Conservation (phyloP, 805 yeast genomes). For the Starmerella roubikii region DNA sequence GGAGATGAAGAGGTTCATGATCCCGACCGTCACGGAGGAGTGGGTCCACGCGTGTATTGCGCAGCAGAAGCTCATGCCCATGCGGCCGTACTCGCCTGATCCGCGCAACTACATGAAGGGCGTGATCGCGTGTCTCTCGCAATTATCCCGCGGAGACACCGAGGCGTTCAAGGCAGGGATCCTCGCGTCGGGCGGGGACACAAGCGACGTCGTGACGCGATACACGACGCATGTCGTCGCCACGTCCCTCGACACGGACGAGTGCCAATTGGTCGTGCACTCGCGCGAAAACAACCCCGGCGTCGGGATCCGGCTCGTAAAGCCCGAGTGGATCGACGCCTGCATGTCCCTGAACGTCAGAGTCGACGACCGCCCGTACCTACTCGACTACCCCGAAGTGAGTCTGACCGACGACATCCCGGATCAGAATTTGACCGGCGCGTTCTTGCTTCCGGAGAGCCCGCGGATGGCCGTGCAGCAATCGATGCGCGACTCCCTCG, state of each 20-base stretch:
- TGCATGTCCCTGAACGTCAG: slow-evolving; percentile 42
- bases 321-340: slow-evolving; percentile 69
- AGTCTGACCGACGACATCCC: neutral
- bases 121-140: slow-evolving; percentile 43
- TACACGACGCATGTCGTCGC: slow-evolving; percentile 72
- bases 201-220: slow-evolving; percentile 45
- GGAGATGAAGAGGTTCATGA: slow-evolving; percentile 37
- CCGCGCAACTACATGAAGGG: slow-evolving; percentile 50
- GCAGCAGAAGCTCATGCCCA: slow-evolving; percentile 33
- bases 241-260: slow-evolving; percentile 38
- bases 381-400: slow-evolving; percentile 29
- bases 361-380: slow-evolving; percentile 42
- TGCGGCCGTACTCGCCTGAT: slow-evolving; percentile 57
- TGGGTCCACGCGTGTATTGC: slow-evolving; percentile 45
- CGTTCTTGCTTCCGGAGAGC: slow-evolving; percentile 13
- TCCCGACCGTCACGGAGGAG: slow-evolving; percentile 48
- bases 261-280: slow-evolving; percentile 39
- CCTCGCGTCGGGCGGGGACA: slow-evolving; percentile 65
- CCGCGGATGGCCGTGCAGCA: slow-evolving; percentile 21
- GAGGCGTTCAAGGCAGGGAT: slow-evolving; percentile 60
- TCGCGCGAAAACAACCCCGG: slow-evolving; percentile 21
- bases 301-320: slow-evolving; percentile 32
- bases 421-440: slow-evolving; percentile 12
- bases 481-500: slow-evolving; percentile 18
- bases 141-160: slow-evolving; percentile 42